Conservation (phyloP, 306 rosid genomes). For the Sindora glabra region DNA sequence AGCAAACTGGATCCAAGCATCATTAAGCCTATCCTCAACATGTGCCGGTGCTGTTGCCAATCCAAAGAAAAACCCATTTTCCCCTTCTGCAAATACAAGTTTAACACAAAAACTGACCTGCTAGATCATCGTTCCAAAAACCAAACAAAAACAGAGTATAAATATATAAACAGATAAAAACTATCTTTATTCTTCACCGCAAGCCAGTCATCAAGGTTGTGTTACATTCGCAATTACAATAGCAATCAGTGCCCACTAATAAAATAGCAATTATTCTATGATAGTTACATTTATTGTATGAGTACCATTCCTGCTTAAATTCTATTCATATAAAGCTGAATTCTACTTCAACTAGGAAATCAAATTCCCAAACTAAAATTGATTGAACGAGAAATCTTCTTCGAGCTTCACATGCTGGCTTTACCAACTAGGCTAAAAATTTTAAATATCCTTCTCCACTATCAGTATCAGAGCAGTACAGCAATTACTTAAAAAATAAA, state of each 20-base stretch:
- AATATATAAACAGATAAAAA: too few relatives aligned
- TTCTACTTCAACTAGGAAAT: too few relatives aligned
- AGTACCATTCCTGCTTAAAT: too few relatives aligned
- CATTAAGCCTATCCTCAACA: conserved; percentile 81
- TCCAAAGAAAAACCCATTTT: conserved; percentile 72
- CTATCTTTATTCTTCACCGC: not conserved
- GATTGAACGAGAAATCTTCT: too few relatives aligned
- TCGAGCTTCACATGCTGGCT: too few relatives aligned
- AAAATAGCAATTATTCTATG: not conserved
- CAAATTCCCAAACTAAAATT: too few relatives aligned
- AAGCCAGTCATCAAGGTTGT: not conserved
- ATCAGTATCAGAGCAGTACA: too few relatives aligned
- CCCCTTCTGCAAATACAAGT: conserved; percentile 43
- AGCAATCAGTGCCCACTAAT: not conserved
- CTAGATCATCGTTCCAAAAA: not conserved
- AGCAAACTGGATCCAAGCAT: conserved; percentile 95
- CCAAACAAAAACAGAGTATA: too few relatives aligned
- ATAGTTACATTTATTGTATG: not conserved
- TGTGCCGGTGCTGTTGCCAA: conserved; percentile 96
- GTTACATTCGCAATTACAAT: not conserved
- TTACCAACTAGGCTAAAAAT: too few relatives aligned
- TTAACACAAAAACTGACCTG: not conserved
- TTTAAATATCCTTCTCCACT: too few relatives aligned
- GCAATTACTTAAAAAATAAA: too few relatives aligned
- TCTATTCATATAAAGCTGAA: too few relatives aligned